Percentiles rank a stretch among this genome's conserved stretches.
These are phyloP conservation scores for Calonectria fujianensis DNA, from an alignment of 2,329 filamentous ascomycete genomes.

Conservation along the genomic window DNA sequence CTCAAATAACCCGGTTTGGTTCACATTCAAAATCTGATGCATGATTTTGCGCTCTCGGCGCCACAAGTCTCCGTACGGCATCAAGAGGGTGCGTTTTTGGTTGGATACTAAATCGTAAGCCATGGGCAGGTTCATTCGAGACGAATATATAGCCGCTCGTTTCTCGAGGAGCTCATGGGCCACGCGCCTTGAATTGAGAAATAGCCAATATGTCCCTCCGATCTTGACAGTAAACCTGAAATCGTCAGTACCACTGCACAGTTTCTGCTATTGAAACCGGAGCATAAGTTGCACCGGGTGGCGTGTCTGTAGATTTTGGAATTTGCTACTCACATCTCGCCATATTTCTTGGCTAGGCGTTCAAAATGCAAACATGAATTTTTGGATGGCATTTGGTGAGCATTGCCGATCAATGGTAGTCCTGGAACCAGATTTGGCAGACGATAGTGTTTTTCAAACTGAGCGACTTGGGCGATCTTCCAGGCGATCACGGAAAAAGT, in stretches of 20 bases:
- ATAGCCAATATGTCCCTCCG: conserved; percentile 21
- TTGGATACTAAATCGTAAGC: conserved; percentile 6
- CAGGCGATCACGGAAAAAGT: background rate
- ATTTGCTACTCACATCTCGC: background rate
- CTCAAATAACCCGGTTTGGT: background rate
- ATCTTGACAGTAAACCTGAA: conserved; percentile 28
- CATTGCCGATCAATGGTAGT: background rate
- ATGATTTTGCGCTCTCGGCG: conserved; percentile 26
- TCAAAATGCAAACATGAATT: background rate
- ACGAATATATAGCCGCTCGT: conserved; percentile 22
- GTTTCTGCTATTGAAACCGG: background rate
- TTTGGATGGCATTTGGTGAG: background rate
- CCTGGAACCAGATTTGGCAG: background rate
- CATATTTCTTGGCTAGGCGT: background rate
- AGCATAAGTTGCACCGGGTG: background rate
- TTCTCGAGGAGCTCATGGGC: conserved; percentile 24
- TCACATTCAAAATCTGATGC: conserved; percentile 27
- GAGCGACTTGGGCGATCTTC: background rate
- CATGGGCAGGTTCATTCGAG: conserved; percentile 24
- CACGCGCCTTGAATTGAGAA: conserved; percentile 27
- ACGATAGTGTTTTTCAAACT: background rate
- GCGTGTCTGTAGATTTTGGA: background rate
- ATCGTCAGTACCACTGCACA: background rate
- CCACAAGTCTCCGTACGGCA: conserved; percentile 29
- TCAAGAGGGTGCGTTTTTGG: conserved; percentile 15